Evolutionary conservation across 208 protist genomes (phyloP), one percentile per base, ranked within the genome.

Genomic region (Leishmania amazonensis): DNA sequence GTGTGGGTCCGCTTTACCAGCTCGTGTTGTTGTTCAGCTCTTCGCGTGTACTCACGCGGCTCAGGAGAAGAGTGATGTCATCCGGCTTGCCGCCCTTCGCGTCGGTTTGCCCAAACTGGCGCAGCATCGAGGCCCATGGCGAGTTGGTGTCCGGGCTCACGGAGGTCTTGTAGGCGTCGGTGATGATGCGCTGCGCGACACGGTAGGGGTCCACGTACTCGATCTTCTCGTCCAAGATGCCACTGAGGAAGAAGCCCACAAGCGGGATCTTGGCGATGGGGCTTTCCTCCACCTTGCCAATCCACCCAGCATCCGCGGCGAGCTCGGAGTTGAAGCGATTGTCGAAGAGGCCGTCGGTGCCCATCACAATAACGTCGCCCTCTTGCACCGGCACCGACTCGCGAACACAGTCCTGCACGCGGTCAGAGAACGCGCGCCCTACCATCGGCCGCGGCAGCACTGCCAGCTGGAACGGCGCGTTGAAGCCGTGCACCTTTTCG

Each of bases 331-430:
- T 97, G 87, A 97, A 98, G 78, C 90, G 88, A 87, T 99, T 99
- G 85, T 99, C 97, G 80, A 98, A 99, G 65, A 98, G 91, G n/a
- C 97, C 97, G 82, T 99, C 97, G 28, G 96, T 98, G 79, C 91
- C 97, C 74, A 98, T 79, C 42, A 99, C 87, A 13, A 99, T 85
- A n/a, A 99, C 95, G 80, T 99, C 97, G 74, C 95, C 96, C 83
- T 96, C 94, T 83, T 94, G 81, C 82, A 98, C 93, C 47, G 84
- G 79, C 64, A 94, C 83, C 49, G 83, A 86, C 85, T 97, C 94
- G 28, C 95, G 94, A 47, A 92, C 90, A 80, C 84, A 92, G 84
- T 96, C 94, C 21, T 79, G 78, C 28, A 94, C 90, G 7, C 81
- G 72, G 81, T 97, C 94, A 15, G 90, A 88, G 83, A 96, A 94